These are phyloP conservation scores for Amniculicola lignicola DNA, from an alignment of 495 filamentous ascomycete species.

Conservation along the genomic window DNA sequence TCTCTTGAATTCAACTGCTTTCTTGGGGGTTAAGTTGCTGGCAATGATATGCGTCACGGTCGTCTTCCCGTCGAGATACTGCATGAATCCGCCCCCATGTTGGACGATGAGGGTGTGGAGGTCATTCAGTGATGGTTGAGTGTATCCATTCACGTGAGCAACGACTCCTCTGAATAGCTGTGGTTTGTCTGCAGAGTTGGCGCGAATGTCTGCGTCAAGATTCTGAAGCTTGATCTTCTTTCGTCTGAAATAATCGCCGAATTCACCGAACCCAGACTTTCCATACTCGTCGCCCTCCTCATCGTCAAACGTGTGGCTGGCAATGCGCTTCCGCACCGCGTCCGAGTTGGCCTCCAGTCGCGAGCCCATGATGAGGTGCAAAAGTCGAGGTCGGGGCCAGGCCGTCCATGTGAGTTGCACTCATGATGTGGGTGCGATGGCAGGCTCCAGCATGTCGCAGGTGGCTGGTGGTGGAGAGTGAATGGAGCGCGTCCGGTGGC, in stretches of 20 bases:
- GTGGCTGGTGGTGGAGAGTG: slow-evolving; percentile 1
- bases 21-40: slow-evolving; percentile 84
- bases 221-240: slow-evolving; percentile 98
- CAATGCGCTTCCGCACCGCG: slow-evolving; percentile 78
- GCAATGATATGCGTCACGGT: slow-evolving; percentile 93
- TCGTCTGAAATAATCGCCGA: slow-evolving; percentile 83
- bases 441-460: slow-evolving; percentile 23
- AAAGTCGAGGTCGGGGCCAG: slow-evolving; percentile 4
- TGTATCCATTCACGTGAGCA: slow-evolving; percentile 89
- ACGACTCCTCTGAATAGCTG: slow-evolving; percentile 86
- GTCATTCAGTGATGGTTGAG: slow-evolving; percentile 83
- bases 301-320: slow-evolving; percentile 61
- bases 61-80: slow-evolving; percentile 93
- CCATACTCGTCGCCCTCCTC: slow-evolving; percentile 92
- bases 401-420: slow-evolving; percentile 2
- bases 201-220: slow-evolving; percentile 75
- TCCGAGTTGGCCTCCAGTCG: slow-evolving; percentile 72
- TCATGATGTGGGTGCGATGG: slow-evolving; percentile 20
- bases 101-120: slow-evolving; percentile 80
- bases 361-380: slow-evolving; percentile 63
- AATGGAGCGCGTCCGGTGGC: slow-evolving; percentile 9
- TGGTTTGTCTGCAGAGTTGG: slow-evolving; percentile 62
- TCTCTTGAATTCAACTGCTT: slow-evolving; percentile 74
- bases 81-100: slow-evolving; percentile 88
- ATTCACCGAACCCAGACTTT: slow-evolving; percentile 79